Evolutionary conservation across 257 asterid genomes (phyloP).

Genomic region (Nicotiana tomentosiformis): DNA sequence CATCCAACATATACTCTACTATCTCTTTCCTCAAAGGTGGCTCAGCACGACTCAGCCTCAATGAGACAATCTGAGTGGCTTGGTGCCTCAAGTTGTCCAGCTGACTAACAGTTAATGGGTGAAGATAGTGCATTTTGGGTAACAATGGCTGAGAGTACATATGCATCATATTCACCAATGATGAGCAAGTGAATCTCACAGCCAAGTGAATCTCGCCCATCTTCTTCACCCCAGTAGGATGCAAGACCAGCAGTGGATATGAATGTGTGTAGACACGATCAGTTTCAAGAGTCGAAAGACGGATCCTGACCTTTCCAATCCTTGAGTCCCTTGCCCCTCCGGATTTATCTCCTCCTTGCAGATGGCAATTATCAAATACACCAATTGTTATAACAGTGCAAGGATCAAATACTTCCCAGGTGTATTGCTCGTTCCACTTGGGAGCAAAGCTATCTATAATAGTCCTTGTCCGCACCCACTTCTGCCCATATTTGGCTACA

Average conservation of each 20-base stretch:
- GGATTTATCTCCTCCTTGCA: conserved; percentile 39
- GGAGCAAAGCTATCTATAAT: conserved; percentile 44
- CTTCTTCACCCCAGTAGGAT: conserved; percentile 45
- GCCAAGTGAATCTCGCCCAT: conserved; percentile 54
- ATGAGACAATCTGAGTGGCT: conserved; percentile 43
- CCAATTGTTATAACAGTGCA: conserved; percentile 49
- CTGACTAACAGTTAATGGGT: conserved; percentile 40
- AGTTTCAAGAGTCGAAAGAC: conserved; percentile 47
- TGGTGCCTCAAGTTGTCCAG: conserved; percentile 52
- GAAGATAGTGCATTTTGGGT: conserved; percentile 47
- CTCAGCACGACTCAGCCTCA: conserved; percentile 47
- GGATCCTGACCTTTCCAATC: conserved; percentile 48
- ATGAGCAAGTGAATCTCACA: conserved; percentile 39
- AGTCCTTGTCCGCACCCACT: conserved; percentile 50
- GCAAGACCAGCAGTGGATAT: conserved; percentile 41
- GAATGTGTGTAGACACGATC: conserved; percentile 47
- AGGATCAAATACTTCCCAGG: conserved; percentile 51
- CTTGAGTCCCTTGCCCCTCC: conserved; percentile 38
- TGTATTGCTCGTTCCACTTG: conserved; percentile 47
- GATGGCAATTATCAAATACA: conserved; percentile 45
- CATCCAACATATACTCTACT: conserved; percentile 48
- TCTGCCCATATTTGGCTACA: conserved; percentile 47
- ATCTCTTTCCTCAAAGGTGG: conserved; percentile 49
- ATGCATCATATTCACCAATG: conserved; percentile 48
- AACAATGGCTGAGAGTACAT: conserved; percentile 42